Percentiles rank a stretch among this genome's conserved stretches.
Conservation (phyloP, 345 rosid species). For the Nephelium lappaceum region DNA sequence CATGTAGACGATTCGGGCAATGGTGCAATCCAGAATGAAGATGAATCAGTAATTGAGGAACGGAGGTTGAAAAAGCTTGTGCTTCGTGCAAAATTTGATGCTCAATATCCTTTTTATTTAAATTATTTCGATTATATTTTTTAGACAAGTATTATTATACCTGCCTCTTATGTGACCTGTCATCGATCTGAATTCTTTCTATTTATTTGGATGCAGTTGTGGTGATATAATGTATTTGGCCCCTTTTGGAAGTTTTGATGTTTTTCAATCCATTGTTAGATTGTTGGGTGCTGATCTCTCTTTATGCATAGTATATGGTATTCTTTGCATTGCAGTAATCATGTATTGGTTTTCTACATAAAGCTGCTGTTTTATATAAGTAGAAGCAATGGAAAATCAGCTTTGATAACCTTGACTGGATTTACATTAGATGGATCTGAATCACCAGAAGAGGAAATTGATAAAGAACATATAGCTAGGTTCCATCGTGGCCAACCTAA, state of each 20-base stretch:
- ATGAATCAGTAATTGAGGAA: slow-evolving; percentile 48
- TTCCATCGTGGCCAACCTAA: slow-evolving; percentile 47
- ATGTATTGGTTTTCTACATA: not conserved
- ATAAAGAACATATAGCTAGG: slow-evolving; percentile 43
- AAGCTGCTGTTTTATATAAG: not conserved
- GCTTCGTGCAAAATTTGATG: slow-evolving; percentile 71
- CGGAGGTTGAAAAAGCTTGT: slow-evolving; percentile 85
- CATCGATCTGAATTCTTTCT: not conserved
- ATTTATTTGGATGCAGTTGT: not conserved
- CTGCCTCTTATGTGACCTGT: not conserved
- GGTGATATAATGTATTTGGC: not conserved
- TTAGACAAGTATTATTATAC: not conserved
- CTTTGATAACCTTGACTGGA: slow-evolving; percentile 55
- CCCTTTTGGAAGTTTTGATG: not conserved
- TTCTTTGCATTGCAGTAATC: not conserved
- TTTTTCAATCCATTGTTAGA: not conserved
- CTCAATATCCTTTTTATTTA: slow-evolving; percentile 80
- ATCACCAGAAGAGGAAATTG: slow-evolving; percentile 60
- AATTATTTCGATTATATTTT: slow-evolving; percentile 14
- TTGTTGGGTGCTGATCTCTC: not conserved
- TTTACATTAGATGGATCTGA: slow-evolving; percentile 67
- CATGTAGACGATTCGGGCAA: slow-evolving; percentile 35
- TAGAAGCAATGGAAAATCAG: not conserved
- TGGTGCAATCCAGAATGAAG: slow-evolving; percentile 44
- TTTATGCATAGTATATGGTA: not conserved